Conservation (phyloP, 805 yeast genomes). For the Kluyveromyces wickerhamii region DNA sequence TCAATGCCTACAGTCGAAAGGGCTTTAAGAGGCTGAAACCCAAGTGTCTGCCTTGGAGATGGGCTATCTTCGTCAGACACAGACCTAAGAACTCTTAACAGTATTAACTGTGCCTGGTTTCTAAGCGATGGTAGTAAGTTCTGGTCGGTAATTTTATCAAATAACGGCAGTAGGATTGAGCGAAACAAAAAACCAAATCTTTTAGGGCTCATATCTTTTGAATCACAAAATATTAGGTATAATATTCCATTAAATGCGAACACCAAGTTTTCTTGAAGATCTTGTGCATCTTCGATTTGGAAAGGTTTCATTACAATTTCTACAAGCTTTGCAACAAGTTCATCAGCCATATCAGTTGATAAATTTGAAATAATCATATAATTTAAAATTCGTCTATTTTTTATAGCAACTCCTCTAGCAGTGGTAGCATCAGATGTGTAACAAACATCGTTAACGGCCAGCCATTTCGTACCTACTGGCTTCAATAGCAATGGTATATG, state of each 20-base stretch:
- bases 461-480: constrained; percentile 14
- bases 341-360: background rate
- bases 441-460: constrained; percentile 14
- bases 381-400: constrained; percentile 24
- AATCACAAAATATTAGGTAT: constrained; percentile 10
- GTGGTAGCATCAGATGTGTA: constrained; percentile 9
- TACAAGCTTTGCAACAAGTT: background rate
- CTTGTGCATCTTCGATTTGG: constrained; percentile 6
- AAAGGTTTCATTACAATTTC: constrained; percentile 12
- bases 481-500: constrained; percentile 7
- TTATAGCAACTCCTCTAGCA: constrained; percentile 16
- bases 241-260: constrained; percentile 16
- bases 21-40: constrained; percentile 16
- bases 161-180: constrained; percentile 14
- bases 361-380: constrained; percentile 14
- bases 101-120: background rate
- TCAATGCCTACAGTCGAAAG: constrained; percentile 20
- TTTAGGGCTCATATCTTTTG: constrained; percentile 1
- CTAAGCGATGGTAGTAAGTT: background rate
- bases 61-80: background rate
- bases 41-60: constrained; percentile 1
- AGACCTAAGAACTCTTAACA: constrained; percentile 1
- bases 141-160: constrained; percentile 1
- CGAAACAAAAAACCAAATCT: constrained; percentile 13
- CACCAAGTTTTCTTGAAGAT: constrained; percentile 11